Base-by-base conservation (phyloP, 352 stramenopile genomes). In the Globisporangium echinulatum region DNA sequence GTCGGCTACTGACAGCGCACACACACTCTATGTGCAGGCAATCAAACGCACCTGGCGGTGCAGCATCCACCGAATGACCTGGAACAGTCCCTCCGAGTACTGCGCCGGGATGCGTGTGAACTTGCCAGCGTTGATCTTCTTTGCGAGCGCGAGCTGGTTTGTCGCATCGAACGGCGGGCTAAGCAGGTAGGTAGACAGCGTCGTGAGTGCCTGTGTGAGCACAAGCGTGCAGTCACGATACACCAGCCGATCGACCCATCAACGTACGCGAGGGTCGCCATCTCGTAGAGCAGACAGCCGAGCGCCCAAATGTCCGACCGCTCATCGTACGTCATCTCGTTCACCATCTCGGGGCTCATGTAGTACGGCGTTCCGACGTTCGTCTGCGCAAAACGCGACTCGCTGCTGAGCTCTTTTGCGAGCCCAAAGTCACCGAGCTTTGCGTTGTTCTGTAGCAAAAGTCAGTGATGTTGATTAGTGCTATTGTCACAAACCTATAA, bases 351-450 rank as follows among this genome's bases (percentile, higher is more conserved):
- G 1, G 85, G 85, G 49, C 82, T 94, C 89, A 97, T 96, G 75
- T 97, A 97, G 72, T 97, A 97, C 46, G 90, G 90, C 15, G 90
- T 97, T 40, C 90, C 90, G 19, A 97, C 89, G 51, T 96, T 95
- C 13, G 89, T 97, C 62, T 93, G 84, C 46, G 89, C 89, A 33
- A 96, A 95, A 14, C 90, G 87, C 59, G 81, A 95, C 68, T 96
- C 84, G 52, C 85, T 94, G 59, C 76, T 93, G 4, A 97, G 77
- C 58, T 97, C 85, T 73, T 96, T 97, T 38, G 88, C 87, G 7
- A 97, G 75, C 14, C 89, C 89, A 68, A 97, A 97, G 68, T 97
- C 89, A 43, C 88, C 89, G 19, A 97, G 82, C 69, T 97, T 97
- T 56, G 90, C 85, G 59, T 96, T 97, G 69, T 90, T 92, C 82